Evolutionary conservation across 2,329 filamentous ascomycete species (phyloP), one percentile per base, ranked within the genome.

Genomic region (Tricladium varicosporioides): DNA sequence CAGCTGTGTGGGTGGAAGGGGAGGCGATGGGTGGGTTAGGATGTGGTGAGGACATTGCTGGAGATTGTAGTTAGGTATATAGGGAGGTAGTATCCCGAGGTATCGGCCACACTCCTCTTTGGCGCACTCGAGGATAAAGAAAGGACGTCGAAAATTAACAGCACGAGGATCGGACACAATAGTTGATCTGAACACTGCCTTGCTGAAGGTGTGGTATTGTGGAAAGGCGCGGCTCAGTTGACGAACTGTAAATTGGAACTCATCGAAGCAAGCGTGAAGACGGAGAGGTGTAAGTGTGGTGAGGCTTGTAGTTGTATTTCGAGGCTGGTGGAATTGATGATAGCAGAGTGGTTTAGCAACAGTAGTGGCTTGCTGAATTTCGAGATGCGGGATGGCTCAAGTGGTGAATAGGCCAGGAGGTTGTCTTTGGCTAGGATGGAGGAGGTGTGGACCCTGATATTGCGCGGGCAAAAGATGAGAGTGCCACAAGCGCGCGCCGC

Each of bases 1-100:
- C 33, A 11, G 47, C 19, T 22, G 48, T 15, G 19, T 44, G 14
- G 36, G 14, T 1, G 7, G 18, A 22, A 13, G 19, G 15, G 64
- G 66, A 40, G 54, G 36, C 10, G 36, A 10, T 40, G 36, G 36
- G 11, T n/a, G 10, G 22, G 22, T 27, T 27, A 7, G 22, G 22
- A 7, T 27, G 22, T 3, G 22, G 22, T 27, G 22, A 27, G 22
- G 22, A 27, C 22, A 27, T 27, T 3, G 22, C 7, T 27, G 22
- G 7, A 3, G 22, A 4, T 3, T 27, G 22, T 27, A 7, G 22
- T 27, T 3, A 27, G 22, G 22, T 27, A 27, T 27, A 27, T 27
- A 7, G 22, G 22, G 22, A 7, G 22, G 22, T 27, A 7, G 22
- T 27, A 27, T 27, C 7, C 22, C 22, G 22, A 27, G 22, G 22